Conservation (phyloP, 306 rosid genomes). For the Vigna radiata region DNA sequence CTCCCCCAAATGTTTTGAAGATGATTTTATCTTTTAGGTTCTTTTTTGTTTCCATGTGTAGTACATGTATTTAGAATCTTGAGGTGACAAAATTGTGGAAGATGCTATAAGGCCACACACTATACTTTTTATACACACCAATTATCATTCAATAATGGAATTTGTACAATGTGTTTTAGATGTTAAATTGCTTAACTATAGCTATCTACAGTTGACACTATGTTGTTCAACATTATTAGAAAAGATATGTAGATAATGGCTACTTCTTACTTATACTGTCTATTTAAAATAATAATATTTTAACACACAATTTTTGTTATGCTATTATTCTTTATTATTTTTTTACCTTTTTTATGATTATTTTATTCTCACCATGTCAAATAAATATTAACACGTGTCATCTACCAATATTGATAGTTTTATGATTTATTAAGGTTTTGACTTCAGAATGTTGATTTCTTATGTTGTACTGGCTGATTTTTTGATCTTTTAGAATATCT, state of each 20-base stretch:
- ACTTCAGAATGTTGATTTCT: not conserved
- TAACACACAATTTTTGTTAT: too few relatives aligned
- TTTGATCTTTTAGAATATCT: conserved; percentile 24
- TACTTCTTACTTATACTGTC: conserved; percentile 11
- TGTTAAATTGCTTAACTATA: not conserved
- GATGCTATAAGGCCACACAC: not conserved
- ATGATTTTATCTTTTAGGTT: conserved; percentile 34
- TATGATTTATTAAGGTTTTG: conserved; percentile 31
- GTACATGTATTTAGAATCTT: not conserved
- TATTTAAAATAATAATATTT: not conserved
- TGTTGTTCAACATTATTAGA: not conserved
- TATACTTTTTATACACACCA: not conserved
- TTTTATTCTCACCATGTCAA: too few relatives aligned
- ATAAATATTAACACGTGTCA: too few relatives aligned
- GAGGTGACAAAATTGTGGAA: not conserved
- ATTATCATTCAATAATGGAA: conserved; percentile 2
- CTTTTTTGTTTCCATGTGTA: conserved; percentile 35
- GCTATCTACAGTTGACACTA: not conserved
- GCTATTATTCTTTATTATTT: too few relatives aligned
- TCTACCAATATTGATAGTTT: too few relatives aligned
- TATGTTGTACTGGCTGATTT: not conserved
- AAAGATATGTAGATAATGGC: not conserved
- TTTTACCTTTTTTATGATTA: too few relatives aligned
- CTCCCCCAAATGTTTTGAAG: conserved; percentile 37
- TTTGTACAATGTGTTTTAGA: not conserved